A percentile compares a stretch with the other conserved stretches of the same genome.
phyloP scores from a whole-genome alignment of 202 grass and related monocot species.

The Zizania palustris region DNA sequence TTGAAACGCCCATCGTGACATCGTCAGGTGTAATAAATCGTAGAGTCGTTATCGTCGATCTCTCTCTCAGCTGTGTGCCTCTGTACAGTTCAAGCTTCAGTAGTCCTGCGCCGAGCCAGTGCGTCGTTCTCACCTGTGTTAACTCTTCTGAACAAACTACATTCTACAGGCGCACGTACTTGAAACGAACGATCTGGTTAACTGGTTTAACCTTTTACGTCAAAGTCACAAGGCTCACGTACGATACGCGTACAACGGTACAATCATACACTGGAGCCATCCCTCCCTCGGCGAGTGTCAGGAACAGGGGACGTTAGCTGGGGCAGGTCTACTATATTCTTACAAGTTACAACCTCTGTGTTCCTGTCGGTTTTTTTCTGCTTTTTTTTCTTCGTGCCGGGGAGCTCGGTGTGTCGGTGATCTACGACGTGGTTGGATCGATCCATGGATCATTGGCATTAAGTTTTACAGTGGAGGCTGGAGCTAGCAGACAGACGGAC shows the following conservation, averaged over 20 bases:
- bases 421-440: background rate
- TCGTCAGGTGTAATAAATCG: background rate
- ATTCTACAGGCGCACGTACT: background rate
- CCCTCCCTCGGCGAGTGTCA: background rate
- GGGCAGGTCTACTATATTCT: background rate
- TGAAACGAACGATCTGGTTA: background rate
- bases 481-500: background rate
- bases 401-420: conserved; percentile 46
- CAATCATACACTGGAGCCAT: background rate
- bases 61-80: background rate
- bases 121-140: background rate
- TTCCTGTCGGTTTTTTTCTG: background rate
- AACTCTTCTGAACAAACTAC: background rate
- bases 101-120: background rate
- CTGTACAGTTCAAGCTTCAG: background rate
- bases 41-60: background rate
- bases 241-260: background rate
- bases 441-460: background rate
- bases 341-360: conserved; percentile 1
- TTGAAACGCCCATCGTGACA: conserved; percentile 18
- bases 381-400: background rate
- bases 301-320: background rate
- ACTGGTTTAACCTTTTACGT: background rate
- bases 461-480: background rate
- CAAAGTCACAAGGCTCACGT: background rate